Evolutionary conservation across 352 stramenopile genomes (phyloP).

Genomic region (Detonula confervacea): DNA sequence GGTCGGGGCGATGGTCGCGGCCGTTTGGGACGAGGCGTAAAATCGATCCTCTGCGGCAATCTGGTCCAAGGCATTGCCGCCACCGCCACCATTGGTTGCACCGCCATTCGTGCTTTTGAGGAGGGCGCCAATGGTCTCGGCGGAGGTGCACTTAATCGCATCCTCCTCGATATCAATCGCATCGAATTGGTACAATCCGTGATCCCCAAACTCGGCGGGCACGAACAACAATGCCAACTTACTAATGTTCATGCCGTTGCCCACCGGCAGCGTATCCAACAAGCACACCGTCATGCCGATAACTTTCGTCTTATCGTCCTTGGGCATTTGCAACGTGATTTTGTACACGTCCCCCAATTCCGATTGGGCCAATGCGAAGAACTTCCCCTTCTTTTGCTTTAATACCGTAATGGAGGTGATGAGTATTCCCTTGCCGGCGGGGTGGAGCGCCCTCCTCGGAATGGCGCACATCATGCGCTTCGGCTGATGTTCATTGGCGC

Average conservation of each 20-base stretch:
- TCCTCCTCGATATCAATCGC: conserved; percentile 92
- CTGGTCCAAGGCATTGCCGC: too few species aligned
- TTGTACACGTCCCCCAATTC: conserved; percentile 99
- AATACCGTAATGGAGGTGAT: conserved; percentile 93
- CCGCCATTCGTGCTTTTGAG: conserved; percentile 33
- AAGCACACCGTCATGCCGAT: conserved; percentile 80
- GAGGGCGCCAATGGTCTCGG: conserved; percentile 40
- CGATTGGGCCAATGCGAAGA: conserved; percentile 97
- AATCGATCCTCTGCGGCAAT: conserved; percentile 41
- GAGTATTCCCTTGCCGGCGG: conserved; percentile 87
- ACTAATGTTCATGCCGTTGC: conserved; percentile 95
- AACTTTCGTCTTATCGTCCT: conserved; percentile 82
- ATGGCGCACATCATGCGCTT: conserved; percentile 78
- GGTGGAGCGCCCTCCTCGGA: conserved; percentile 86
- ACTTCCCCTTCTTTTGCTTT: conserved; percentile 92
- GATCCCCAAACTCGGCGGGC: conserved; percentile 96
- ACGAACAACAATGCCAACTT: conserved; percentile 97
- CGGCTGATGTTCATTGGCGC: conserved; percentile 21
- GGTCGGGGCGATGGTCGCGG: conserved; percentile 59
- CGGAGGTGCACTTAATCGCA: conserved; percentile 54
- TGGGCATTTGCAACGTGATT: conserved; percentile 91
- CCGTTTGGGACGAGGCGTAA: conserved; percentile 48
- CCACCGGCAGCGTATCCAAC: conserved; percentile 96
- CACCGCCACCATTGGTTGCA: too few species aligned
- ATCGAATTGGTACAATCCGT: conserved; percentile 98